Evolutionary conservation across 1,284 basidiomycete species (phyloP), one percentile per base, ranked within the genome.

Genomic region (Taiwanofungus camphoratus): DNA sequence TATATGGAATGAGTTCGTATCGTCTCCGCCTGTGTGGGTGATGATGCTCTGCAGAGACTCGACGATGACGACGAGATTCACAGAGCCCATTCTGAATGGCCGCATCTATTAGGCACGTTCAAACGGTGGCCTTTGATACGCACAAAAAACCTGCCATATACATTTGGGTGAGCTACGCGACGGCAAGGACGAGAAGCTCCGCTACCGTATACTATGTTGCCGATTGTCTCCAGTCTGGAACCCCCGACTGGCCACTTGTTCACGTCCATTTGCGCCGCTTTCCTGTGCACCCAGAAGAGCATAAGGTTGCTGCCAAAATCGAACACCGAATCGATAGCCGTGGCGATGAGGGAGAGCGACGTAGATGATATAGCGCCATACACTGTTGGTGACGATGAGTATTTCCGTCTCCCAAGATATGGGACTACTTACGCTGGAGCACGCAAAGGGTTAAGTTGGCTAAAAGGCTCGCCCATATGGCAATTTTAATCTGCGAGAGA

Each of bases 181-280:
- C 21, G 62, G 44, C 2, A 16, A 7, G 26, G 9, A 34, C 16
- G 19, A 21, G 7, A 9, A 13, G 16, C 7, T 29, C n/a, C 8
- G 26, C 54, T 38, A 83, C 88, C 88, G 54, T 92, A 96, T 42
- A 90, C 71, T 49, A 94, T 84, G 57, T 95, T 94, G 29, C 92
- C 92, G 48, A 93, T 92, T 1, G 88, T 93, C 63, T 93, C 89
- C 35, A 95, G 75, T 37, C 92, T 76, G n/a, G 84, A 77, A 20
- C 94, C 94, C 39, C 92, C 87, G 11, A 92, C 87, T 5, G 92
- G 92, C 91, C 92, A 96, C 56, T 89, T 91, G 61, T 84, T 87
- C 39, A 68, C 56, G 57, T 96, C 92, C 45, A 94, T 74, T 16
- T 59, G 73, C 8, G 61, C 65, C 1, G 91, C 82, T 55, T 91